phyloP scores from a whole-genome alignment of 495 filamentous ascomycete species.

The Tuber melanosporum region DNA sequence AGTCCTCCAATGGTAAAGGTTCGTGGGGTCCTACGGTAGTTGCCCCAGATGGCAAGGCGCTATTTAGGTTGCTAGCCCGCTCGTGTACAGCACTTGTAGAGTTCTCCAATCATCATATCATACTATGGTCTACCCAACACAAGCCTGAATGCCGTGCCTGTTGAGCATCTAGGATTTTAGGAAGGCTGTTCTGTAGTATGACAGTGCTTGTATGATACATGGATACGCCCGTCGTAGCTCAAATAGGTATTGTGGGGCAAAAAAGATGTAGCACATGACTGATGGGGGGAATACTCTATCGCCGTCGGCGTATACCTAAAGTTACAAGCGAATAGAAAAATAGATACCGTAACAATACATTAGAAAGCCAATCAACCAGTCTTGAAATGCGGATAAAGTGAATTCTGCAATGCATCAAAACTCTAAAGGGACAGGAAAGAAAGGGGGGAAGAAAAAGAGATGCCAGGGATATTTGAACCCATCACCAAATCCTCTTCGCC shows the following conservation, averaged over 20 bases:
- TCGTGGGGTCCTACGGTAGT: not conserved
- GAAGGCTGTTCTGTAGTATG: not conserved
- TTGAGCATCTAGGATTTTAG: not conserved
- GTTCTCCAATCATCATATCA: not conserved
- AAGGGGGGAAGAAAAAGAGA: not conserved
- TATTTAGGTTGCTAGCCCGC: too few relatives aligned
- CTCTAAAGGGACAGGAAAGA: not conserved
- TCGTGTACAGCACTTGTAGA: not conserved
- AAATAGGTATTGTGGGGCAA: not conserved
- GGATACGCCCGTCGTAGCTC: not conserved
- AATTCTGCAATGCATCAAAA: not conserved
- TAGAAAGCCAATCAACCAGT: not conserved
- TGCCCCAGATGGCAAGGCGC: not conserved
- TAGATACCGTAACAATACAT: not conserved
- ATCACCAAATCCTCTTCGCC: constrained; percentile 84
- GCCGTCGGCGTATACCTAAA: not conserved
- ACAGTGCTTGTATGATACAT: not conserved
- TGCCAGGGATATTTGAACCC: not conserved
- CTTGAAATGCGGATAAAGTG: not conserved
- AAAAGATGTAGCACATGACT: not conserved
- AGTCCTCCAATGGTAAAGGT: not conserved
- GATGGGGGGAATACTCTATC: not conserved
- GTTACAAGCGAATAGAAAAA: not conserved
- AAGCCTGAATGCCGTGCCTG: not conserved
- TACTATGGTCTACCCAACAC: not conserved